Base-by-base conservation (phyloP, 768 basidiomycete genomes). In the Russula virescens region DNA sequence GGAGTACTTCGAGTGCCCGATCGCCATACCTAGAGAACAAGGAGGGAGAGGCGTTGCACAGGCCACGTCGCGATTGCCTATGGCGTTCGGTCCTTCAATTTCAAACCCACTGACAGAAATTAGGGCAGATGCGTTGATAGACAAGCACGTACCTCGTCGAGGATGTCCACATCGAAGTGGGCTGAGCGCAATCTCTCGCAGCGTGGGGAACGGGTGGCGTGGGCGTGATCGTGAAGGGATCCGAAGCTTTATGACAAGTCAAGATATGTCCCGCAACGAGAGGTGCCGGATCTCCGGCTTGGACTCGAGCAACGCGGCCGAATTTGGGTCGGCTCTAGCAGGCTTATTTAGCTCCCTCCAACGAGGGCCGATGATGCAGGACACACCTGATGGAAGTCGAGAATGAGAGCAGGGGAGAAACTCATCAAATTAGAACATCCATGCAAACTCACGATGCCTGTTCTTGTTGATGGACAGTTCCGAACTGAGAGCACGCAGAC, bases 371-470 rank as follows among this genome's bases (percentile, higher is more conserved):
- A 26, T 3, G n/a, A 45, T 13, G 23, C 19, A 18, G 34, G 3
- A 31, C 51, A 21, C 79, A 84, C n/a, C 79, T 77, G 71, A 85
- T 78, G 19, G 84, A 83, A 0, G 83, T 85, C 11, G 80, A 76
- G 67, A 87, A 77, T 0, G 74, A 68, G n/a, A 69, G 66, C 35
- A 88, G 76, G 19, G 11, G 75, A 62, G 68, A n/a, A n/a, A n/a
- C n/a, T n/a, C 77, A 77, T 8, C 71, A 73, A 7, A 73, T 68
- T 47, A 62, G 23, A 85, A 77, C 34, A 85, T 73, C 82, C 83
- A 84, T 6, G 46, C 61, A 5, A 65, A 18, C 68, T 82, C 68
- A 43, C 49, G 62, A 11, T 63, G 34, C 40, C 55, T 57, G 43
- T 58, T 52, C 40, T 57, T 55, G 19, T 58, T 34, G 31, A 40